These are phyloP conservation scores for Cryptococcus sp. DNA, from an alignment of 1,284 basidiomycete species.

Conservation along the genomic window DNA sequence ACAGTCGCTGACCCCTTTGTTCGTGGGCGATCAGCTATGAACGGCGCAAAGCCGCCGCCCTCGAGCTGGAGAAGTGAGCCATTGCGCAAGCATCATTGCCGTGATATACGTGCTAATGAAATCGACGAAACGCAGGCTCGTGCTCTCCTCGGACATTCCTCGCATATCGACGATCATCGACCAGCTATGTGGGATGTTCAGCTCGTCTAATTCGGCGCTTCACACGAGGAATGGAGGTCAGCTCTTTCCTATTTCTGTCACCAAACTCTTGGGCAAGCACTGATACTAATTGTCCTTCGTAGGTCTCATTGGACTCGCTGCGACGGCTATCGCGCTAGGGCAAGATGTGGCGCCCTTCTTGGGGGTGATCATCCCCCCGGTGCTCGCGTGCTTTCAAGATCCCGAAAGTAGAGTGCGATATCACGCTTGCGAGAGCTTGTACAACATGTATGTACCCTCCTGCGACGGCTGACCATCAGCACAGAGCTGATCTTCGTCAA, in stretches of 20 bases:
- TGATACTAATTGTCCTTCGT: neutral
- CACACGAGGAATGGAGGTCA: slow-evolving; percentile 88
- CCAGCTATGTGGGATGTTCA: slow-evolving; percentile 92
- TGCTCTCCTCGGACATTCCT: slow-evolving; percentile 78
- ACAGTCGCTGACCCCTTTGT: neutral
- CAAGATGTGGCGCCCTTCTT: slow-evolving; percentile 92
- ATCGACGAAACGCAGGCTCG: slow-evolving; percentile 60
- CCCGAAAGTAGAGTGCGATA: slow-evolving; percentile 86
- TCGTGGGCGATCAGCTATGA: slow-evolving; percentile 69
- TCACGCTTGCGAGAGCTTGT: slow-evolving; percentile 88
- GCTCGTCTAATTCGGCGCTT: slow-evolving; percentile 71
- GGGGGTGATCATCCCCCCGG: slow-evolving; percentile 84
- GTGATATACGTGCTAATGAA: neutral
- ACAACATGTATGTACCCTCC: slow-evolving; percentile 70
- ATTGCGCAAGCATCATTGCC: neutral
- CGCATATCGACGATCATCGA: slow-evolving; percentile 87
- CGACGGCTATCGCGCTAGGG: slow-evolving; percentile 91
- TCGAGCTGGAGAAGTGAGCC: slow-evolving; percentile 88
- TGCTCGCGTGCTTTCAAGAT: slow-evolving; percentile 93
- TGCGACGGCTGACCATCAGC: neutral
- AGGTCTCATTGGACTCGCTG: slow-evolving; percentile 87
- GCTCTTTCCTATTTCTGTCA: slow-evolving; percentile 1
- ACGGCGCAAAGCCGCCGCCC: slow-evolving; percentile 90
- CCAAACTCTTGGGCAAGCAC: neutral
- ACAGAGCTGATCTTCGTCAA: neutral